phyloP scores from a whole-genome alignment of 768 basidiomycete genomes.

The Porphyrellus cyaneotinctus region DNA sequence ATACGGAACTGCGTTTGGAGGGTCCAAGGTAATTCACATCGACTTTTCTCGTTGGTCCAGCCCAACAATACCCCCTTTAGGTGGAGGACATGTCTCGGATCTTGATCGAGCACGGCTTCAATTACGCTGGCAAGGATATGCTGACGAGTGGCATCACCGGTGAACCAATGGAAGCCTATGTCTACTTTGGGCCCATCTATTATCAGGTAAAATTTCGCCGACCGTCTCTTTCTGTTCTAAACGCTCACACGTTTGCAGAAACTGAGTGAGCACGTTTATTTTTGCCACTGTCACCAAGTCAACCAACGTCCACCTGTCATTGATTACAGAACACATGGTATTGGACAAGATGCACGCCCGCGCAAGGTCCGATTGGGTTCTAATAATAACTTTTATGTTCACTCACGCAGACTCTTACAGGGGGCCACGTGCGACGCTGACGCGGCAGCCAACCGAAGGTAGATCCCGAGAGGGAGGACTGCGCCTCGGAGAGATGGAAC shows the following conservation, averaged over 20 bases:
- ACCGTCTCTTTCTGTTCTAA: slow-evolving; percentile 3
- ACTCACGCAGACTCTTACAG: slow-evolving; percentile 38
- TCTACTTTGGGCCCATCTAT: slow-evolving; percentile 98
- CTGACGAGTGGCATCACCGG: slow-evolving; percentile 97
- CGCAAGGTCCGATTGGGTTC: slow-evolving; percentile 58
- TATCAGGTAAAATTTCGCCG: slow-evolving; percentile 64
- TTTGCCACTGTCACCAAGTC: not conserved
- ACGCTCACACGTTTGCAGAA: slow-evolving; percentile 49
- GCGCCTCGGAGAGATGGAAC: slow-evolving; percentile 98
- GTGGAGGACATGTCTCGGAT: slow-evolving; percentile 98
- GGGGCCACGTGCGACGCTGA: slow-evolving; percentile 93
- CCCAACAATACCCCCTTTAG: slow-evolving; percentile 35
- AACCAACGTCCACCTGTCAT: slow-evolving; percentile 14
- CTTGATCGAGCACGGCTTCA: slow-evolving; percentile 91
- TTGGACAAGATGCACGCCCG: slow-evolving; percentile 99
- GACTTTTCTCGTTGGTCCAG: slow-evolving; percentile 2
- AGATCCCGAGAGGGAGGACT: slow-evolving; percentile 96
- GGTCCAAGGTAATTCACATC: slow-evolving; percentile 69
- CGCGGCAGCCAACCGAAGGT: slow-evolving; percentile 97
- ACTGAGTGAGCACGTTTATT: slow-evolving; percentile 66
- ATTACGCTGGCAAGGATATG: slow-evolving; percentile 99
- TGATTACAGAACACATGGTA: slow-evolving; percentile 84
- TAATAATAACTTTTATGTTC: slow-evolving; percentile 7
- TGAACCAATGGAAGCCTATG: slow-evolving; percentile 93
- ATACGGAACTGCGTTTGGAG: slow-evolving; percentile 96